Percentiles rank a stretch among this genome's conserved stretches.
phyloP scores from a whole-genome alignment of 176 grass and related monocot genomes.

The Carex scoparia region DNA sequence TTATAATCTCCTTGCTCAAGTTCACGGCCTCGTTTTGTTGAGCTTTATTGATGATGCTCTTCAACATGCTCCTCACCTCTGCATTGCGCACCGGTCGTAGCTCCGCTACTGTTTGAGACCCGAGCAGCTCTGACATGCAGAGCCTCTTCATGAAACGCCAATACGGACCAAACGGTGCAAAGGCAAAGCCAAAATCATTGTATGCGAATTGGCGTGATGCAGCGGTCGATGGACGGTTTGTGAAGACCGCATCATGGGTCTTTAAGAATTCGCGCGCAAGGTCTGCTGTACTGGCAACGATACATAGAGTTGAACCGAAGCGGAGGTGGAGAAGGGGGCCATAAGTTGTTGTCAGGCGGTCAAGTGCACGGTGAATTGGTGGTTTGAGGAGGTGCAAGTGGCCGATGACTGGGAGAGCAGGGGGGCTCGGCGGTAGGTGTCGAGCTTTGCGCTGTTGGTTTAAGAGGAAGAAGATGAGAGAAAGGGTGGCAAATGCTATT shows the following conservation, averaged over 20 bases:
- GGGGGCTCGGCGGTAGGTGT: conserved; percentile 41
- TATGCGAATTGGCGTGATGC: conserved; percentile 46
- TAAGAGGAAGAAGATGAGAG: background rate
- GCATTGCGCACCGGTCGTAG: conserved; percentile 40
- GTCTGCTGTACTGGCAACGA: conserved; percentile 33
- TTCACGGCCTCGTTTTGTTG: background rate
- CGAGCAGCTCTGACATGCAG: conserved; percentile 64
- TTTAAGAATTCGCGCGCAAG: conserved; percentile 32
- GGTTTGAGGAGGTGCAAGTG: conserved; percentile 45
- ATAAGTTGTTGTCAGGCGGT: conserved; percentile 25
- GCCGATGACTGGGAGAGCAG: conserved; percentile 30
- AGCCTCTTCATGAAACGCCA: conserved; percentile 66
- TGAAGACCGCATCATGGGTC: conserved; percentile 36
- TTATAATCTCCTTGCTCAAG: conserved; percentile 39
- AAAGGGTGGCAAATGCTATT: conserved; percentile 5
- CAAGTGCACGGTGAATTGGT: conserved; percentile 36
- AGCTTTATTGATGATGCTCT: background rate
- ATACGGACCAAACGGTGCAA: conserved; percentile 54
- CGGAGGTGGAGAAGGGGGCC: conserved; percentile 48
- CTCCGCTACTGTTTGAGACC: conserved; percentile 41
- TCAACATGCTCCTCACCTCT: conserved; percentile 36
- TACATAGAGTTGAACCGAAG: conserved; percentile 44
- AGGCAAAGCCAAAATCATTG: conserved; percentile 41
- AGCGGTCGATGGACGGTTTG: conserved; percentile 36
- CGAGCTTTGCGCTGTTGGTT: background rate